Base-by-base conservation (phyloP, 106 monocot species). In the Dendrobium officinale region DNA sequence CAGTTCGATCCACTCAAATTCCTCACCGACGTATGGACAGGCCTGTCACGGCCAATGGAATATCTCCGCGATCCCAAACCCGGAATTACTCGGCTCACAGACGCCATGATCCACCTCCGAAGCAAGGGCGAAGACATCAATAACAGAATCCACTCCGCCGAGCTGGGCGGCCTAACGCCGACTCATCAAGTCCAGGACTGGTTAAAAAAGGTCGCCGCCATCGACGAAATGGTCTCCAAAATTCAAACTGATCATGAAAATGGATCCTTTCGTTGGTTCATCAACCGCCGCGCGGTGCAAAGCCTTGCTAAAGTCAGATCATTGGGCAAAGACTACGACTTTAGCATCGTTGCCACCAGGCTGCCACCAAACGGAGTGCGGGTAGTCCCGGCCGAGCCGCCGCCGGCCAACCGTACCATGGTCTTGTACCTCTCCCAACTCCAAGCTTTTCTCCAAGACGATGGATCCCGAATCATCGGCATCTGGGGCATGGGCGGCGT, bases 401-500 rank as follows among this genome's bases (percentile, higher is more conserved):
- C 64, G 51, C 0, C 15, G 9, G 33, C 72, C 37, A 72, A 2
- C 1, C 72, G 37, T 16, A 40, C 27, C 72, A 37, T 72, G 72
- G 67, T 9, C 7, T 4, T 0, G 1, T 79, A 67, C 79, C 43
- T 79, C n/a, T 64, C 26, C 1, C 17, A 42, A 40, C 66, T 26
- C 42, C 48, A 18, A 16, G 47, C 0, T 17, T 72, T 13, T 49
- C 44, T 80, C 0, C 48, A 72, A 18, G 64, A 75, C 40, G 84
- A 79, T 6, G 29, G 42, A 18, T 61, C 55, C 17, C 55, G 44
- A 20, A 75, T 66, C 75, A 48, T 84, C 7, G 84, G 80, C 15
- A 80, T 84, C 58, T 84, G 79, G 80, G 84, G 84, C 33, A 80
- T 66, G 51, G 83, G 83, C 41, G 84, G 84, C 31, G 79, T 75